phyloP scores from a whole-genome alignment of 2,329 filamentous ascomycete species.

The Davidsoniella neocaledoniae region DNA sequence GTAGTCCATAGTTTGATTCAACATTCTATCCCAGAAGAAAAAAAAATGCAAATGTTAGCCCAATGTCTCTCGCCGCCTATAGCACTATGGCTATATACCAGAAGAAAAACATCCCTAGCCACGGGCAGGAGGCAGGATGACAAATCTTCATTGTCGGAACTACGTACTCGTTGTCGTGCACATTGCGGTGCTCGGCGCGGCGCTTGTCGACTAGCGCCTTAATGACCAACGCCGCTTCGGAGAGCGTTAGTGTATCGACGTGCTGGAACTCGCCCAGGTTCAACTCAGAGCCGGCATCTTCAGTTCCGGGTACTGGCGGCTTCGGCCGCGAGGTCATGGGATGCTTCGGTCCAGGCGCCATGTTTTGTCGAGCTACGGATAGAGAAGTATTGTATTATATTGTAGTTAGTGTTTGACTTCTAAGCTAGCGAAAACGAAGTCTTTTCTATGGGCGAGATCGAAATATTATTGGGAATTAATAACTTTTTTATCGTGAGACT shows the following conservation, averaged over 20 bases:
- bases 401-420: too few relatives aligned
- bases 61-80: not conserved
- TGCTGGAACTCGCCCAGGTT: constrained; percentile 87
- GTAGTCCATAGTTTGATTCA: constrained; percentile 80
- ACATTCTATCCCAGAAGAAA: constrained; percentile 35
- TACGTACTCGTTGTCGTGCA: constrained; percentile 68
- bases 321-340: constrained; percentile 44
- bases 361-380: not conserved
- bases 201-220: constrained; percentile 75
- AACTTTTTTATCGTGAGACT: too few relatives aligned
- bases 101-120: not conserved
- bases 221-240: constrained; percentile 81
- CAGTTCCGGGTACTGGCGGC: constrained; percentile 56
- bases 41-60: not conserved
- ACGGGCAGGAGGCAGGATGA: not conserved
- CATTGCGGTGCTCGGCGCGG: constrained; percentile 61
- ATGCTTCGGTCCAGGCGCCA: constrained; percentile 9
- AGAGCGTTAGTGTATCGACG: constrained; percentile 80
- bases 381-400: too few relatives aligned
- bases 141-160: not conserved
- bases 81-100: not conserved
- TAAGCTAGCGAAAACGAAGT: too few relatives aligned
- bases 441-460: too few relatives aligned
- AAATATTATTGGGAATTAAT: too few relatives aligned
- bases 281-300: constrained; percentile 68